Base-by-base conservation (phyloP, 306 rosid genomes). In the Prunus mongolica region DNA sequence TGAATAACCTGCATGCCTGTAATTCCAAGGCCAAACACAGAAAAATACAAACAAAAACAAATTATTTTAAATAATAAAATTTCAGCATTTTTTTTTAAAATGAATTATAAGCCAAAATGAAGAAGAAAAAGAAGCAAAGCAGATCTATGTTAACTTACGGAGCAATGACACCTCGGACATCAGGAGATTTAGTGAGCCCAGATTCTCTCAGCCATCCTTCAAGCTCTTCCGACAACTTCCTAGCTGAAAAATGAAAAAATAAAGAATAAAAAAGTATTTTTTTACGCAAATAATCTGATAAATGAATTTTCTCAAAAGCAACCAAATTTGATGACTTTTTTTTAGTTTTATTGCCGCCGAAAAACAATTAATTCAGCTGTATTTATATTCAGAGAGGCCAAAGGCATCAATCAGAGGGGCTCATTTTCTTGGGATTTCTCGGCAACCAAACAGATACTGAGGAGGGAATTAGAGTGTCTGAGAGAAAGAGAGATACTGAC, bases 1-100 rank as follows among this genome's bases (percentile, higher is more conserved):
- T 16, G 97, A 92, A 86, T 91, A 96, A 69, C 99, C 99, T 34
- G 99, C 99, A 85, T 96, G 99, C 81, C 99, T 96, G 87, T 34
- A 61, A 80, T 56, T 81, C 84, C 82, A 78, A 25, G 41, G 47
- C 65, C 77, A 71, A 70, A 75, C 67, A 41, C 44, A 8, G 12
- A 11, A 41, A 51, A 52, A 72, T 27, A 13, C 32, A 71, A 38
- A 9, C 14, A 11, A 49, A 20, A 49, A 18, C 66, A 30, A 19
- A 66, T 6, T 41, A 9, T 51, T 22, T 41, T 18, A 56, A 27
- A 55, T 61, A 54, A 3, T 56, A 76, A 55, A 25, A 57, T 32
- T 41, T 68, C 12, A 84, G 72, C 57, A 25, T 47, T 5, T 51
- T 22, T 34, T 10, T 16, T 30, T 3, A 3, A 24, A 3, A 24